A percentile compares a stretch with the other conserved stretches of the same genome.
Conservation (phyloP, 129 eudicot genomes). For the Saposhnikovia divaricata region DNA sequence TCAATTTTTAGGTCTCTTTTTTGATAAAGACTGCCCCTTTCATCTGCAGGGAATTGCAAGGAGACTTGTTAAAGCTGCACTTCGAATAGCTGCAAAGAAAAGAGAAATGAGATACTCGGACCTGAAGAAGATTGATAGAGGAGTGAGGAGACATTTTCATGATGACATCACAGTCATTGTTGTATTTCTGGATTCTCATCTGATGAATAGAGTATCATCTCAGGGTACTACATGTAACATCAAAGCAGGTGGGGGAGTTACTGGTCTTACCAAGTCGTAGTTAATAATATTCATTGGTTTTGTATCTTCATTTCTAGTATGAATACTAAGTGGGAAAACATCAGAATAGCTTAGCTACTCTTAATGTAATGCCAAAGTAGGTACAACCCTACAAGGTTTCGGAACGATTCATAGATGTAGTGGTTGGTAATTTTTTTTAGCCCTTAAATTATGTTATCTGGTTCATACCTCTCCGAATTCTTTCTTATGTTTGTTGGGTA, state of each 20-base stretch:
- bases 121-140: conserved; percentile 83
- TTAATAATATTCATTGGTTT: background rate
- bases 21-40: background rate
- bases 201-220: conserved; percentile 25
- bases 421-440: background rate
- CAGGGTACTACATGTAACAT: conserved; percentile 28
- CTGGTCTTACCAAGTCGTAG: conserved; percentile 22
- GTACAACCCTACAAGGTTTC: background rate
- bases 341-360: background rate
- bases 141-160: conserved; percentile 94
- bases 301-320: background rate
- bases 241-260: conserved; percentile 48
- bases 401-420: background rate
- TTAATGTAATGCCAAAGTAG: background rate
- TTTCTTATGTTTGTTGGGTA: background rate
- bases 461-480: background rate
- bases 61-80: conserved; percentile 73
- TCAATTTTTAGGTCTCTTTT: background rate
- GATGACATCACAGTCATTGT: conserved; percentile 88
- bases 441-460: background rate
- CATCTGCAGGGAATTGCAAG: conserved; percentile 64
- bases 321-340: background rate
- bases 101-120: conserved; percentile 93
- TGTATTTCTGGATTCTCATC: conserved; percentile 55
- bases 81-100: conserved; percentile 74